Percentiles rank a stretch among this genome's conserved stretches.
phyloP scores from a whole-genome alignment of 768 basidiomycete species.

The Suillus occidentalis region DNA sequence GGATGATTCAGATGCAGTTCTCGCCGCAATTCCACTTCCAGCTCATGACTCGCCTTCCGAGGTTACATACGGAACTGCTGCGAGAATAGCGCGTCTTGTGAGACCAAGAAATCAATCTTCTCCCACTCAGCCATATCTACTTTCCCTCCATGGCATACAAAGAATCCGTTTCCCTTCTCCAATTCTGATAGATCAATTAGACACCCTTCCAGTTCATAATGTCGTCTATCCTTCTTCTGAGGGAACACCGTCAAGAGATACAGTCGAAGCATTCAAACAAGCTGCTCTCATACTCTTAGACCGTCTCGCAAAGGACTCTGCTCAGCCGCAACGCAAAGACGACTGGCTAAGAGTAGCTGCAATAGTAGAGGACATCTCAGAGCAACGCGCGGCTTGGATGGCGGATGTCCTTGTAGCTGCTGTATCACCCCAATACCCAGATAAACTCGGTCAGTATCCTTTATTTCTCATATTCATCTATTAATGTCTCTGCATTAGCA shows the following conservation, averaged over 20 bases:
- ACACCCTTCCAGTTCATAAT: constrained; percentile 39
- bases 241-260: constrained; percentile 48
- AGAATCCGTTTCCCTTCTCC: constrained; percentile 57
- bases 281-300: constrained; percentile 68
- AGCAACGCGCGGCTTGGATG: constrained; percentile 67
- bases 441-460: constrained; percentile 62
- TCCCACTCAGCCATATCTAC: constrained; percentile 56
- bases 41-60: constrained; percentile 26
- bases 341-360: constrained; percentile 65
- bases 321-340: constrained; percentile 58
- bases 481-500: constrained; percentile 34
- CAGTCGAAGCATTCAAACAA: constrained; percentile 68
- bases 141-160: constrained; percentile 71
- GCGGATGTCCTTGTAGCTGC: constrained; percentile 71
- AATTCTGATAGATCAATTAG: constrained; percentile 28
- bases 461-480: not conserved
- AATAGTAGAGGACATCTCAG: constrained; percentile 73
- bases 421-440: constrained; percentile 58
- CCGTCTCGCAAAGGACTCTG: constrained; percentile 48
- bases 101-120: constrained; percentile 49
- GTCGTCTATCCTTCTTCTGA: constrained; percentile 48
- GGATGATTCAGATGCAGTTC: constrained; percentile 63
- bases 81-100: constrained; percentile 69
- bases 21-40: constrained; percentile 63
- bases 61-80: constrained; percentile 62